Evolutionary conservation across 1,139 yeast species (phyloP).

Genomic region (Candida sojae): DNA sequence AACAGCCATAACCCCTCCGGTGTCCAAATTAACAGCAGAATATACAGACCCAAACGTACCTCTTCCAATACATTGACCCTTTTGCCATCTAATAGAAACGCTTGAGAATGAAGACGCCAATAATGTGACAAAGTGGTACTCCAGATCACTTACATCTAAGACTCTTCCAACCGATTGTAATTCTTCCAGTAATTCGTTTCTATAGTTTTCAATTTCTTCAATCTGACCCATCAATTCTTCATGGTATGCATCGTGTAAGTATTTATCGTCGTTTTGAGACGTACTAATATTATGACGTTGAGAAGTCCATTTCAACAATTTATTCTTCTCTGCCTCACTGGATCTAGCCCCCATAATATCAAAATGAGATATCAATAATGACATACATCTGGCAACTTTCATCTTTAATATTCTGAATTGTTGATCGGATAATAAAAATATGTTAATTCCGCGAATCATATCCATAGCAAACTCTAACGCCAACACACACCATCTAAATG

Average conservation of each 20-base stretch:
- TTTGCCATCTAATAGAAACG: conserved; percentile 95
- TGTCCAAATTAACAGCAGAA: conserved; percentile 89
- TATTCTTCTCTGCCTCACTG: conserved; percentile 71
- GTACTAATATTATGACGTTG: conserved; percentile 45
- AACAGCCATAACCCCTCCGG: conserved; percentile 96
- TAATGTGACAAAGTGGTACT: conserved; percentile 82
- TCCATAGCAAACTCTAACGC: conserved; percentile 97
- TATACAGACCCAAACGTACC: conserved; percentile 96
- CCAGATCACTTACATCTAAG: conserved; percentile 82
- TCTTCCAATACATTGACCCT: conserved; percentile 90
- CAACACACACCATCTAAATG: conserved; percentile 94
- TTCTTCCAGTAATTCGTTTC: conserved; percentile 52
- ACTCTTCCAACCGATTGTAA: conserved; percentile 77
- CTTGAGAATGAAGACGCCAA: conserved; percentile 89
- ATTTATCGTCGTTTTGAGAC: conserved; percentile 60
- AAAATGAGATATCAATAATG: conserved; percentile 88
- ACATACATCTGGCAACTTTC: conserved; percentile 94
- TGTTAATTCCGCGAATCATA: conserved; percentile 88
- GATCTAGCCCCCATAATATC: conserved; percentile 99
- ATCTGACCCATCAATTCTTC: conserved; percentile 63
- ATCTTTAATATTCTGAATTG: conserved; percentile 72
- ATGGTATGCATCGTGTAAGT: conserved; percentile 53
- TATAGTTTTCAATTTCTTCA: conserved; percentile 55
- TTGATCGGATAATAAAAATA: conserved; percentile 74
- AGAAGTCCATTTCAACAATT: conserved; percentile 54